phyloP scores from a whole-genome alignment of 495 filamentous ascomycete species.

The Sporormia fimetaria region DNA sequence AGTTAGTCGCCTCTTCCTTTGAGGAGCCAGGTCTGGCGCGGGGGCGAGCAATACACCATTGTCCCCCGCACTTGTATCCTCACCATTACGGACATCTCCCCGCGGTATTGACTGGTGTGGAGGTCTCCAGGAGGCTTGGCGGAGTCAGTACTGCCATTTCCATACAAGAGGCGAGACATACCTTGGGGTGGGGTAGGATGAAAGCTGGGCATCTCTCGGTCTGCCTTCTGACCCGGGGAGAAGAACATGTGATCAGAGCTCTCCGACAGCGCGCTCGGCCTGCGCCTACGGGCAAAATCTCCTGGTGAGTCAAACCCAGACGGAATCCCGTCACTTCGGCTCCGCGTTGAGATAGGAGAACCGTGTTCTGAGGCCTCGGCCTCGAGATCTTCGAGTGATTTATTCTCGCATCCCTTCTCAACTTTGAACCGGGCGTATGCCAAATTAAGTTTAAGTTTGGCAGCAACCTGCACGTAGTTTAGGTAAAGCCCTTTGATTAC shows the following conservation, averaged over 20 bases:
- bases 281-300: constrained; percentile 12
- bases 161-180: constrained; percentile 6
- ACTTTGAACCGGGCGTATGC: constrained; percentile 87
- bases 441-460: constrained; percentile 64
- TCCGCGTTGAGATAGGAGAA: constrained; percentile 10
- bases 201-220: constrained; percentile 12
- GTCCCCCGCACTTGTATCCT: not conserved
- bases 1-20: constrained; percentile 24
- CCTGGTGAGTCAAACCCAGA: constrained; percentile 17
- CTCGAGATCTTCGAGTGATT: constrained; percentile 58
- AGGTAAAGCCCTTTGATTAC: constrained; percentile 17
- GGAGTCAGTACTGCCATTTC: not conserved
- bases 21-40: constrained; percentile 22
- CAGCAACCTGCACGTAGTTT: constrained; percentile 48
- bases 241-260: constrained; percentile 20
- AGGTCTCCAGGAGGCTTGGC: too few species aligned
- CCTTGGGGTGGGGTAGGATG: constrained; percentile 6
- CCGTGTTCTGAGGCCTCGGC: constrained; percentile 49
- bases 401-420: constrained; percentile 70
- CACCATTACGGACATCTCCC: constrained; percentile 1
- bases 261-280: constrained; percentile 23
- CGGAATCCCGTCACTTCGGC: constrained; percentile 4
- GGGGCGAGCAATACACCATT: constrained; percentile 16
- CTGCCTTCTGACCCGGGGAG: constrained; percentile 15
- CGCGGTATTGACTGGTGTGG: too few species aligned